These are phyloP conservation scores for Epichloe scottii DNA, from an alignment of 2,329 filamentous ascomycete species.

Conservation along the genomic window DNA sequence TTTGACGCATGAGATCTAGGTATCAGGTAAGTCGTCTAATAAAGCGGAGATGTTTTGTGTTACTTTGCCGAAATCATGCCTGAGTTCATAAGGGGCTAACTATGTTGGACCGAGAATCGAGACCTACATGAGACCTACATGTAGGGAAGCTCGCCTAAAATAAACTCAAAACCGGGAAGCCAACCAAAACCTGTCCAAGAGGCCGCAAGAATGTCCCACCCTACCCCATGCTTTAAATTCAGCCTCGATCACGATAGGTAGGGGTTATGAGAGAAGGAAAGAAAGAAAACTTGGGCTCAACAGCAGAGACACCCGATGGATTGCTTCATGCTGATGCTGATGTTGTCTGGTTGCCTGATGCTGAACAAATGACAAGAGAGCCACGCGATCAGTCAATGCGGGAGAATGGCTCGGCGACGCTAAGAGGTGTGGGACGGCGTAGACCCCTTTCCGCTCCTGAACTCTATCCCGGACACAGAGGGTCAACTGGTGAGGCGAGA, in stretches of 20 bases:
- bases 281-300: neutral
- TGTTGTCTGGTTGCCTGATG: neutral
- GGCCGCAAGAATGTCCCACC: neutral
- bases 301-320: neutral
- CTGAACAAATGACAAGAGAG: neutral
- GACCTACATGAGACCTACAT: neutral
- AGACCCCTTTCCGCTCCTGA: neutral
- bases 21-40: neutral
- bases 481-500: neutral
- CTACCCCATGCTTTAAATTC: neutral
- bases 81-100: neutral
- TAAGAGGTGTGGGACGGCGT: slow-evolving; percentile 1
- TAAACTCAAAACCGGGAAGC: neutral
- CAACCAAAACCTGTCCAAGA: neutral
- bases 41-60: neutral
- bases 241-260: neutral
- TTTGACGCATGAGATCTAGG: neutral
- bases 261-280: neutral
- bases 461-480: neutral
- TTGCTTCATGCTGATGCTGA: neutral
- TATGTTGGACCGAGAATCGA: neutral
- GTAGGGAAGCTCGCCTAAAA: neutral
- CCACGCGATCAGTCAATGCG: neutral
- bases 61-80: neutral
- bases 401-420: neutral